Conservation (phyloP, 164 flowering plant genomes). For the Liriodendron chinense region DNA sequence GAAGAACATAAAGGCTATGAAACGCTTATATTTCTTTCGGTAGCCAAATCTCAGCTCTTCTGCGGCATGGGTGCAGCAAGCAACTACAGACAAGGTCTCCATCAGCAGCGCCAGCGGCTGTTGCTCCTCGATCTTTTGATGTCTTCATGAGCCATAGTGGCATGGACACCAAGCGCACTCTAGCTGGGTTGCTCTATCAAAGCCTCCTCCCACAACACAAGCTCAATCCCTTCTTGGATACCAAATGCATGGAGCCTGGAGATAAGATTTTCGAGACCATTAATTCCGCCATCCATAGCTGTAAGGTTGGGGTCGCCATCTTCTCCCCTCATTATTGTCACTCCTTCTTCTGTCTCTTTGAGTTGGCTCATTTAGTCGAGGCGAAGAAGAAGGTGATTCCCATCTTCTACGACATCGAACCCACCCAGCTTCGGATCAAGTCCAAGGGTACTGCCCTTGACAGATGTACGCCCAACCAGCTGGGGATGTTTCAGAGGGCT, state of each 20-base stretch:
- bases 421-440: constrained; percentile 47
- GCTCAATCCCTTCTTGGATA: constrained; percentile 52
- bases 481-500: constrained; percentile 28
- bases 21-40: no score
- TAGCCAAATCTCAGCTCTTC: no score
- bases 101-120: neutral
- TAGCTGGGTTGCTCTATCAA: constrained; percentile 49
- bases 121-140: no score
- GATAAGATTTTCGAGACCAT: constrained; percentile 48
- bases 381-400: constrained; percentile 53
- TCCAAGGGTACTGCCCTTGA: constrained; percentile 22
- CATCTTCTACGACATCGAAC: constrained; percentile 57
- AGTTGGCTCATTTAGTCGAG: constrained; percentile 53
- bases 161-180: constrained; percentile 45
- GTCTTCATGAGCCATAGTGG: constrained; percentile 69
- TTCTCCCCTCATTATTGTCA: constrained; percentile 62
- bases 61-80: no score
- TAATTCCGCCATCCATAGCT: constrained; percentile 29
- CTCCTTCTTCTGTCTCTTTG: constrained; percentile 66
- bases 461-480: constrained; percentile 23
- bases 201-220: constrained; percentile 25
- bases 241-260: constrained; percentile 65
- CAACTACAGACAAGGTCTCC: no score
- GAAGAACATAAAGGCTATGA: no score
- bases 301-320: constrained; percentile 54